Evolutionary conservation across 345 rosid species (phyloP).

Genomic region (Eucalyptus pauciflora): DNA sequence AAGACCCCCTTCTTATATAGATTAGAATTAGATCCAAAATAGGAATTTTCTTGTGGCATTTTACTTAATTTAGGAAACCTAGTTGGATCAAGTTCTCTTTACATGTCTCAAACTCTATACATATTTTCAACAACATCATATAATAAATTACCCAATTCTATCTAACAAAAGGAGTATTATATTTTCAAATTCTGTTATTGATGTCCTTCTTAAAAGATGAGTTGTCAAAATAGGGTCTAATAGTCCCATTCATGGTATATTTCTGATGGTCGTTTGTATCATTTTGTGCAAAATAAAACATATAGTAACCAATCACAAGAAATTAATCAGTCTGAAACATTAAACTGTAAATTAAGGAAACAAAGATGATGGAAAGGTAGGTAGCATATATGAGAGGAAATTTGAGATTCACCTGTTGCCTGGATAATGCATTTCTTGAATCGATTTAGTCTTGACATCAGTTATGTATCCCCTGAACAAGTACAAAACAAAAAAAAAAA

Average conservation of each 20-base stretch:
- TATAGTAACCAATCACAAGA: not conserved
- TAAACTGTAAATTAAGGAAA: not conserved
- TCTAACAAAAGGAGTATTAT: not conserved
- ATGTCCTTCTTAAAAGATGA: not conserved
- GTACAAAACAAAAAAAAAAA: not conserved
- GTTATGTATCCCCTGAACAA: not conserved
- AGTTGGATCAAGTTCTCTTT: too few species aligned
- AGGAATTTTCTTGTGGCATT: fast-evolving
- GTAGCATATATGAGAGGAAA: not conserved
- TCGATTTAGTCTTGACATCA: not conserved
- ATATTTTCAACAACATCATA: not conserved
- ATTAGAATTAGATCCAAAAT: too few species aligned
- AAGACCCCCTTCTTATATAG: not conserved
- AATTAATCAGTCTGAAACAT: too few species aligned
- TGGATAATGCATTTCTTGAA: not conserved
- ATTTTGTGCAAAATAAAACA: not conserved
- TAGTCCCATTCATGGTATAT: not conserved
- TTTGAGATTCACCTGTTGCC: not conserved
- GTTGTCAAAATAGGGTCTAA: not conserved
- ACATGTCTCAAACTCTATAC: not conserved
- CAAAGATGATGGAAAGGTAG: not conserved
- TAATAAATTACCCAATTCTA: not conserved
- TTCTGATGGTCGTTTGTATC: not conserved
- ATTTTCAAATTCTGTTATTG: too few species aligned
- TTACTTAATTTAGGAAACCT: not conserved